These are phyloP conservation scores for Candida khao-thaluensis DNA, from an alignment of 805 yeast genomes.

Conservation along the genomic window DNA sequence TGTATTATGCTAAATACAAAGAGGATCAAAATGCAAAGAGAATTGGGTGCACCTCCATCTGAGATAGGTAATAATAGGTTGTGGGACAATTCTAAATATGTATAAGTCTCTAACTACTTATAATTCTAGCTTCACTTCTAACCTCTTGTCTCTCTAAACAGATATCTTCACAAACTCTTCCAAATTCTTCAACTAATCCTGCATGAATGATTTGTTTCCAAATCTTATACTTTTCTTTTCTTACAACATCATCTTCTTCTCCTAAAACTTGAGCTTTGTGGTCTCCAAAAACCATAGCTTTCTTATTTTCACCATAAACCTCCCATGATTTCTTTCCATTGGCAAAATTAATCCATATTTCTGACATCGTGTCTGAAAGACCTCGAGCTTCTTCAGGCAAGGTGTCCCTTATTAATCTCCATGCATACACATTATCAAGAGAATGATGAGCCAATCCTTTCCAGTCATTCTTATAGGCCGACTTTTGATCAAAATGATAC, in stretches of 20 bases:
- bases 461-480: constrained; percentile 12
- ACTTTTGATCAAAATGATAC: constrained; percentile 15
- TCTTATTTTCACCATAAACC: constrained; percentile 2
- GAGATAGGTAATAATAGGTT: no score
- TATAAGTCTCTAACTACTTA: no score
- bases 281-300: constrained; percentile 12
- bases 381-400: constrained; percentile 7
- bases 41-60: no score
- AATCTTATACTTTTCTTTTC: constrained; percentile 11
- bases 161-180: constrained; percentile 8
- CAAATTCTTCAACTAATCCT: constrained; percentile 13
- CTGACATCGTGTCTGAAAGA: constrained; percentile 7
- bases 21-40: no score
- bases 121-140: no score
- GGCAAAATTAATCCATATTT: constrained; percentile 9
- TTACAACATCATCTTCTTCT: constrained; percentile 9
- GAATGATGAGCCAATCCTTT: constrained; percentile 15
- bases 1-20: no score
- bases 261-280: constrained; percentile 9
- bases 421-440: constrained; percentile 15
- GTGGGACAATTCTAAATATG: no score
- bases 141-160: not conserved
- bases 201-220: constrained; percentile 12
- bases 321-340: constrained; percentile 9
- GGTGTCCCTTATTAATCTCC: constrained; percentile 12